Base-by-base conservation (phyloP, 176 grass and related monocot genomes). In the Ensete ventricosum region DNA sequence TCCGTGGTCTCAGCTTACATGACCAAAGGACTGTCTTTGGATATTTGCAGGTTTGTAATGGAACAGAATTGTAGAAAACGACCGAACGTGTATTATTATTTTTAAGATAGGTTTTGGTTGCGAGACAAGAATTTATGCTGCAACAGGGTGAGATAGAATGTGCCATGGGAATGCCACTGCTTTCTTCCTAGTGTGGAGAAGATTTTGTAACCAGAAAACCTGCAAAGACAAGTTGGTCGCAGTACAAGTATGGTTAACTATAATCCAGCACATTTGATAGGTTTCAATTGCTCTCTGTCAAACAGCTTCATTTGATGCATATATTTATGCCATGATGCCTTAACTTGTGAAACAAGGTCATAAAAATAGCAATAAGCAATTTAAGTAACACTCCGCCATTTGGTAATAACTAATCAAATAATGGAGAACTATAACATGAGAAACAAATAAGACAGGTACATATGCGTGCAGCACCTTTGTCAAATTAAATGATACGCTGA, bases 81-180 rank as follows among this genome's bases (percentile, higher is more conserved):
- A 13, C 11, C 9, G 55, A 52, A 73, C 13, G 29, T 25, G 22
- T 43, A 59, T 67, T 78, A 52, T 64, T 77, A n/a, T 65, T 76
- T 55, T 52, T 77, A 64, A 64, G 55, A 69, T 63, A 29, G 25
- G 75, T 26, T 64, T 87, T 90, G 51, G 76, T 77, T 51, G 77
- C 23, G 50, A 78, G 82, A 75, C 64, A 72, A 24, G 60, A 52
- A 51, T 64, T 87, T 71, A 87, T 87, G 76, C 27, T 78, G 82
- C 67, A 97, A 29, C 77, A 50, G 0, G 77, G 71, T 0, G 74
- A 73, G 68, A 43, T 53, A 72, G 87, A 80, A 79, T 86, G 80
- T 6, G 85, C 82, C 93, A 97, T 97, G 74, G 67, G 68, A 75
- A n/a, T 14, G 11, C 34, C 73, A 20, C n/a, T 64, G n/a, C 6